Evolutionary conservation across 2,329 filamentous ascomycete genomes (phyloP), one percentile per base, ranked within the genome.

Genomic region (Colletotrichum camelliae): DNA sequence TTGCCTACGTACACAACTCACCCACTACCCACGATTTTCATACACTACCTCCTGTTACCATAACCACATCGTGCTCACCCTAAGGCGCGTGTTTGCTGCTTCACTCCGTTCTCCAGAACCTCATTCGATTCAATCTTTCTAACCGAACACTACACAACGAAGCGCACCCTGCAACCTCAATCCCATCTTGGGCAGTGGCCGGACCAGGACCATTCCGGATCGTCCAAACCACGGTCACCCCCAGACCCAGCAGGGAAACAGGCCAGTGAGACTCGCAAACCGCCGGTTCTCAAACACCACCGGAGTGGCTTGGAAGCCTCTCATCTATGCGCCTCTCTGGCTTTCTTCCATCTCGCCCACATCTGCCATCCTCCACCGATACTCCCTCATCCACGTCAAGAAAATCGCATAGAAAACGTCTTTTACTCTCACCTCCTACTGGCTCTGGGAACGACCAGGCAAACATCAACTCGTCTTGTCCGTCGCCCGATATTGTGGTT

Each of bases 271-370:
- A 75, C 73, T 73, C 64, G 27, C 70, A 65, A 74, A 69, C 58
- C 70, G 35, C 70, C 55, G 55, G 60, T 65, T 74, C 70, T 76
- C 74, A 76, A 76, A 76, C 74, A 76, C 70, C 65, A 74, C 58
- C 74, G 33, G 64, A 65, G 74, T 76, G 70, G 74, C 74, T 76
- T 74, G 74, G 74, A 82, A 72, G 81, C 61, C 31, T 55, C 21
- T 29, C 27, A 64, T 43, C 78, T 58, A 48, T 69, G 31, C 72
- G n/a, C 67, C 35, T 37, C 48, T 29, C 48, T 60, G 18, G 74
- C 35, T 13, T 33, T 58, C 4, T 65, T 48, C 35, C 12, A 37
- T 52, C 70, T 48, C 43, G 21, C 39, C 60, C 18, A 64, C 71
- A n/a, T 21, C 31, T 37, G 67, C 55, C 10, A 43, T 31, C 33